Evolutionary conservation across 2,329 filamentous ascomycete species (phyloP).

Genomic region (Aspergillus tanneri): DNA sequence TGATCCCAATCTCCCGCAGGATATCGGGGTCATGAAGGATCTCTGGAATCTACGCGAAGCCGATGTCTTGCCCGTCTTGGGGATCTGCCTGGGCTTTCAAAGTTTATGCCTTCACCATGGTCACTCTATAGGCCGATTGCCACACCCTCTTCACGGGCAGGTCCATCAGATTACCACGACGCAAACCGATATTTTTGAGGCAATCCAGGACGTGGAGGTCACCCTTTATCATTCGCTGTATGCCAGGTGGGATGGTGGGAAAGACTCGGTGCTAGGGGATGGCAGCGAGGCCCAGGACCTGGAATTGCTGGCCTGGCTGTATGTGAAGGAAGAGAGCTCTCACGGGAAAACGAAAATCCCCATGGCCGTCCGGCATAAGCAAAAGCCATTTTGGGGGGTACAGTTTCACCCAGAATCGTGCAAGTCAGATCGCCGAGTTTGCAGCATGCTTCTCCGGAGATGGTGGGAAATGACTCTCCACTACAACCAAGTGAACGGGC

Average conservation of each 20-base stretch:
- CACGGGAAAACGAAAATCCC: constrained; percentile 51
- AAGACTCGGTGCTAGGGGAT: constrained; percentile 11
- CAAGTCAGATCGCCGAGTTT: constrained; percentile 64
- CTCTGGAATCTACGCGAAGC: constrained; percentile 68
- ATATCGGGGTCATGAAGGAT: constrained; percentile 77
- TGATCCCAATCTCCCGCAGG: constrained; percentile 66
- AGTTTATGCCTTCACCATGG: constrained; percentile 70
- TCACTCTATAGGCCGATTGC: constrained; percentile 63
- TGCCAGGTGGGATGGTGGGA: constrained; percentile 41
- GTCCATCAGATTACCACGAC: constrained; percentile 65
- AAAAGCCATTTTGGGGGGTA: constrained; percentile 77
- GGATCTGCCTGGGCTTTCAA: constrained; percentile 88
- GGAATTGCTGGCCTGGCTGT: constrained; percentile 63
- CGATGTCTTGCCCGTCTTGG: constrained; percentile 71
- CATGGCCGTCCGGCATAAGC: constrained; percentile 72
- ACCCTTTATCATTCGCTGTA: constrained; percentile 74
- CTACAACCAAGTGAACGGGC: constrained; percentile 55
- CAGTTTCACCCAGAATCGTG: constrained; percentile 94
- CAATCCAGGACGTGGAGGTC: constrained; percentile 61
- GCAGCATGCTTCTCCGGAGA: constrained; percentile 62
- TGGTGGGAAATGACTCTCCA: constrained; percentile 69
- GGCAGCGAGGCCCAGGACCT: constrained; percentile 22
- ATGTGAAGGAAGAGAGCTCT: constrained; percentile 38
- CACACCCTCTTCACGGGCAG: constrained; percentile 79
- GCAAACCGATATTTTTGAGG: constrained; percentile 63